Evolutionary conservation across 2,329 filamentous ascomycete genomes (phyloP).

Genomic region (Diplocarpon mali): DNA sequence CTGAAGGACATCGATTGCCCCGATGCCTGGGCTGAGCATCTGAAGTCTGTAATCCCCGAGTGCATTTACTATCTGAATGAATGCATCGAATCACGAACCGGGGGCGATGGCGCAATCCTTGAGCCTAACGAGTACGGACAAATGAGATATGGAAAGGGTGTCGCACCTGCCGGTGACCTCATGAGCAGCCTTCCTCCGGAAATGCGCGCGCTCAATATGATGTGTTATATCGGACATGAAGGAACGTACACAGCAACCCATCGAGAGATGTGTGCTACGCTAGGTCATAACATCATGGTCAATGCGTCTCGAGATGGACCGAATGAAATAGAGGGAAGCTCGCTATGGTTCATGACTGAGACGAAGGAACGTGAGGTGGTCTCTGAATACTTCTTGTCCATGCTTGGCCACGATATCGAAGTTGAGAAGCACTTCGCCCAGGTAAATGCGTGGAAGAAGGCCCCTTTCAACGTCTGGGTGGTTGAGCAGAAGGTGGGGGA

Average conservation of each 20-base stretch:
- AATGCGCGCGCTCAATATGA: conserved; percentile 91
- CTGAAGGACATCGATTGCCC: conserved; percentile 97
- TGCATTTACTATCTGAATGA: conserved; percentile 88
- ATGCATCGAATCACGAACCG: conserved; percentile 46
- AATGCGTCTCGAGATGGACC: conserved; percentile 66
- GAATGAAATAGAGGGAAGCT: conserved; percentile 75
- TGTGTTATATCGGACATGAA: conserved; percentile 97
- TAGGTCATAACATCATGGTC: conserved; percentile 98
- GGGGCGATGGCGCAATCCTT: conserved; percentile 42
- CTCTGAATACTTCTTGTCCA: conserved; percentile 86
- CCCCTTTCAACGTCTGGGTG: conserved; percentile 84
- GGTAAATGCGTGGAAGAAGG: conserved; percentile 88
- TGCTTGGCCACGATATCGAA: conserved; percentile 90
- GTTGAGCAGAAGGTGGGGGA: conserved; percentile 87
- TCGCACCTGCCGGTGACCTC: conserved; percentile 69
- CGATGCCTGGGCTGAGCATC: conserved; percentile 68
- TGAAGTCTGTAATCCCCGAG: conserved; percentile 67
- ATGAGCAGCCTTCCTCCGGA: conserved; percentile 83
- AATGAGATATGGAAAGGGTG: conserved; percentile 32
- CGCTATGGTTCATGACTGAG: conserved; percentile 98
- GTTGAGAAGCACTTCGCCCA: conserved; percentile 96
- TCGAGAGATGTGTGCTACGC: conserved; percentile 91
- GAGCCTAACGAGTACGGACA: conserved; percentile 32
- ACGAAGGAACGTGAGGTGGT: conserved; percentile 84
- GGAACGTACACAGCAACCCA: conserved; percentile 94